Evolutionary conservation across 2,329 filamentous ascomycete species (phyloP).

Genomic region (Amauroascus verrucosus): DNA sequence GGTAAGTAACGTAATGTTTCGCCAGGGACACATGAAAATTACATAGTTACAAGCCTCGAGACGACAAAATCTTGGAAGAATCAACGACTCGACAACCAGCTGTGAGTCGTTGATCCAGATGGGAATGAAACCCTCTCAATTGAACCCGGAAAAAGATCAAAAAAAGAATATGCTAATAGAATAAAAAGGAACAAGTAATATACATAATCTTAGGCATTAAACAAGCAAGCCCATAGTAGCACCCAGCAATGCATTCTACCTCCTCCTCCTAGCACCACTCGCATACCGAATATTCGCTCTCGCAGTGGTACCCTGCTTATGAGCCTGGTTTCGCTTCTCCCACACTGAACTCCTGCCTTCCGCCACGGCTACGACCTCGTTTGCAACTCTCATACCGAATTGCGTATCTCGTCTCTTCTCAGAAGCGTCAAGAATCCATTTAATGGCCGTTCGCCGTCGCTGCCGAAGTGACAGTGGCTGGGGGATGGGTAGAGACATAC

Average conservation of each 20-base stretch:
- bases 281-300: conserved; percentile 55
- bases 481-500: conserved; percentile 71
- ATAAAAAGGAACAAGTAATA: not conserved
- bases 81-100: no score
- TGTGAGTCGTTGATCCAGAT: not conserved
- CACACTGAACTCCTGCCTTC: conserved; percentile 77
- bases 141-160: not conserved
- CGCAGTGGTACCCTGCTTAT: conserved; percentile 69
- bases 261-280: not conserved
- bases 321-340: conserved; percentile 67
- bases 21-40: not conserved
- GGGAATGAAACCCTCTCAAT: not conserved
- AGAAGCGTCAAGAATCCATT: conserved; percentile 82
- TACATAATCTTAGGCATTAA: not conserved
- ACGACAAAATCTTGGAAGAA: no score
- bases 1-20: not conserved
- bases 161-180: not conserved
- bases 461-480: conserved; percentile 64
- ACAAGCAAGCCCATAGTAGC: not conserved
- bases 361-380: conserved; percentile 77
- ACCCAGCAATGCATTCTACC: not conserved
- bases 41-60: not conserved
- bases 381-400: conserved; percentile 68
- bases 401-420: conserved; percentile 64
- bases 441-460: conserved; percentile 65